phyloP scores from a whole-genome alignment of 2,329 filamentous ascomycete genomes.

The Fusarium zealandicum region DNA sequence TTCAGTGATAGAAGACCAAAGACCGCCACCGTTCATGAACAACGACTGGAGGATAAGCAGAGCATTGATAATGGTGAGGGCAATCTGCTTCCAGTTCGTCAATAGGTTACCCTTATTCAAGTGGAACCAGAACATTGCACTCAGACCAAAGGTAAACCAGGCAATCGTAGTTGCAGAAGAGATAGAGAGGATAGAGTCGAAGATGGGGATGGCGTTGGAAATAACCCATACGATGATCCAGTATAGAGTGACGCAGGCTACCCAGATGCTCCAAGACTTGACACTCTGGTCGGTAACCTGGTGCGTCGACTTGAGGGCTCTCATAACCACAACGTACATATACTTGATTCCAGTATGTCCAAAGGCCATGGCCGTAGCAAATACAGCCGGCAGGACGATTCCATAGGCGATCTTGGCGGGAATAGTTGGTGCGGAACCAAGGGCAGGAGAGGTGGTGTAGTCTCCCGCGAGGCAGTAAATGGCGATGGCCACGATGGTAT shows the following conservation, averaged over 20 bases:
- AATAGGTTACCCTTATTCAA: conserved; percentile 40
- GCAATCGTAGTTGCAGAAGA: conserved; percentile 46
- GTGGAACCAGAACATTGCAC: conserved; percentile 46
- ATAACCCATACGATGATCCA: conserved; percentile 46
- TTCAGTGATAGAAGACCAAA: conserved; percentile 45
- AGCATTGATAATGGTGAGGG: conserved; percentile 35
- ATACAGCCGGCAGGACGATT: conserved; percentile 42
- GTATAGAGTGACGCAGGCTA: conserved; percentile 43
- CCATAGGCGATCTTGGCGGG: conserved; percentile 46
- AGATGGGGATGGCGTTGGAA: conserved; percentile 48
- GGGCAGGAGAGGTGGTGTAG: conserved; percentile 44
- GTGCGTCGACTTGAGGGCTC: conserved; percentile 42
- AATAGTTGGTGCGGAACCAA: conserved; percentile 44
- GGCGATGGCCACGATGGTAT: conserved; percentile 43
- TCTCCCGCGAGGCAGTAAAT: conserved; percentile 46
- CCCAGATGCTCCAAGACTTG: conserved; percentile 47
- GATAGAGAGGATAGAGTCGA: conserved; percentile 48
- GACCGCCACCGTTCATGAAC: conserved; percentile 47
- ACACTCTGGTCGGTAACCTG: conserved; percentile 44
- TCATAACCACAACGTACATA: conserved; percentile 45
- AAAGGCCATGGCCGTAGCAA: conserved; percentile 44
- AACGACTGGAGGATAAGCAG: conserved; percentile 43
- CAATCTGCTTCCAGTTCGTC: conserved; percentile 34
- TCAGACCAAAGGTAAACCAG: conserved; percentile 48
- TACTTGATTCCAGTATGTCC: conserved; percentile 46